phyloP scores from a whole-genome alignment of 1,284 basidiomycete species.

The Trametes polyzona region DNA sequence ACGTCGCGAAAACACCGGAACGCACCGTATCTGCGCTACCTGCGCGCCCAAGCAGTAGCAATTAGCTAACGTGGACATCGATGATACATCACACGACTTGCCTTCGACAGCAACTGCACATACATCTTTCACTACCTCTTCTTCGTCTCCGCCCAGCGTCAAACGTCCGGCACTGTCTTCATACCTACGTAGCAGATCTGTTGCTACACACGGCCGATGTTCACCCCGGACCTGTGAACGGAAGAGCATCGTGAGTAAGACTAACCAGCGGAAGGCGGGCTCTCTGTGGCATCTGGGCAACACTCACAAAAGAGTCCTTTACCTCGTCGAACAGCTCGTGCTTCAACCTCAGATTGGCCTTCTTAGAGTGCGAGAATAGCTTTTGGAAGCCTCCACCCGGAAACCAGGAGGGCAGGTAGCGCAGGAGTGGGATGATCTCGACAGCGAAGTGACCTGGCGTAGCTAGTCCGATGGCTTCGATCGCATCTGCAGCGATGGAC shows the following conservation, averaged over 20 bases:
- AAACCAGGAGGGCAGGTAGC: conserved; percentile 19
- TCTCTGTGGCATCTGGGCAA: too few species aligned
- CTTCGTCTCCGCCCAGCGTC: background rate
- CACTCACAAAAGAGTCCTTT: conserved; percentile 6
- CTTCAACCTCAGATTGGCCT: background rate
- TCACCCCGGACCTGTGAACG: too few species aligned
- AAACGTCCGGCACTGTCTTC: too few species aligned
- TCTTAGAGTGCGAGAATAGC: conserved; percentile 1
- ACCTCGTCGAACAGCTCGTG: background rate
- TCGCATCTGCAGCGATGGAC: background rate
- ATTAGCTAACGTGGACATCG: too few species aligned
- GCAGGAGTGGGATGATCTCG: conserved; percentile 19
- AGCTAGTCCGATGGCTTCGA: background rate
- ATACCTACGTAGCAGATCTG: too few species aligned
- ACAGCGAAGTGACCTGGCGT: conserved; percentile 14
- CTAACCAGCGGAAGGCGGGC: too few species aligned
- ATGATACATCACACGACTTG: too few species aligned
- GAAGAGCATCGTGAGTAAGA: too few species aligned
- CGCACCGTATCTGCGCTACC: conserved; percentile 24
- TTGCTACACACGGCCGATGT: too few species aligned
- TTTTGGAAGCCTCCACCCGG: conserved; percentile 17
- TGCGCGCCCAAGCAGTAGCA: too few species aligned
- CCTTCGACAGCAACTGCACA: conserved; percentile 14
- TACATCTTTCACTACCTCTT: conserved; percentile 3
- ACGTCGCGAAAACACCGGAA: background rate